These are phyloP conservation scores for Leccinum rimulosum DNA, from an alignment of 768 basidiomycete genomes.

Conservation along the genomic window DNA sequence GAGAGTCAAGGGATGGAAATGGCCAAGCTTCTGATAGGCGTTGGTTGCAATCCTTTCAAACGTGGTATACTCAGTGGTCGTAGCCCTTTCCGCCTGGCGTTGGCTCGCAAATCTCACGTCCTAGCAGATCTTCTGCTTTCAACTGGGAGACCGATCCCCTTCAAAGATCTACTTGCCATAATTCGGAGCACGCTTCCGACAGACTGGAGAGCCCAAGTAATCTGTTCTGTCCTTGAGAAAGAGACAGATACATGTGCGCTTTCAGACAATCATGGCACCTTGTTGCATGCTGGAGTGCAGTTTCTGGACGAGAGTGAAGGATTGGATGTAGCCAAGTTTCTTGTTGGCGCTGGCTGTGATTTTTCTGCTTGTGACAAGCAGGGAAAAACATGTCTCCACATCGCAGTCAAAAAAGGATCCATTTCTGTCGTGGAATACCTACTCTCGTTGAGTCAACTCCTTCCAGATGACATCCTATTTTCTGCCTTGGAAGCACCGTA, in stretches of 20 bases:
- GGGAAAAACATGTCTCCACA: background rate
- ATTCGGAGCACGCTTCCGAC: background rate
- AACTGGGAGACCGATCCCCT: background rate
- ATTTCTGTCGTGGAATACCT: background rate
- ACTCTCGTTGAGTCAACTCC: background rate
- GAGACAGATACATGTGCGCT: background rate
- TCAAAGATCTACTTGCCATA: background rate
- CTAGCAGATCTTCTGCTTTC: background rate
- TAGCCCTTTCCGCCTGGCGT: background rate
- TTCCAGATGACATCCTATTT: conserved; percentile 5
- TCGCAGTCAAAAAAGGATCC: background rate
- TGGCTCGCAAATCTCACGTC: background rate
- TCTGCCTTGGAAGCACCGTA: background rate
- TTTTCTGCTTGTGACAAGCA: background rate
- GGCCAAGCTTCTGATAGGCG: background rate
- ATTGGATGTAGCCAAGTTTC: background rate
- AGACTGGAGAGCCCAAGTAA: background rate
- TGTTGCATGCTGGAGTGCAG: background rate
- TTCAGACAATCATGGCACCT: background rate
- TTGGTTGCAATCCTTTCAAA: background rate
- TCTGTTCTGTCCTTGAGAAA: background rate
- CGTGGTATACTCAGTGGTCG: background rate
- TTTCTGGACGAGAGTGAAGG: background rate
- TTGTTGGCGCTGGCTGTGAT: background rate
- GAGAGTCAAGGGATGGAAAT: background rate